Percentiles rank a stretch among this genome's conserved stretches.
phyloP scores from a whole-genome alignment of 495 filamentous ascomycete species.

The Tricharina praecox region DNA sequence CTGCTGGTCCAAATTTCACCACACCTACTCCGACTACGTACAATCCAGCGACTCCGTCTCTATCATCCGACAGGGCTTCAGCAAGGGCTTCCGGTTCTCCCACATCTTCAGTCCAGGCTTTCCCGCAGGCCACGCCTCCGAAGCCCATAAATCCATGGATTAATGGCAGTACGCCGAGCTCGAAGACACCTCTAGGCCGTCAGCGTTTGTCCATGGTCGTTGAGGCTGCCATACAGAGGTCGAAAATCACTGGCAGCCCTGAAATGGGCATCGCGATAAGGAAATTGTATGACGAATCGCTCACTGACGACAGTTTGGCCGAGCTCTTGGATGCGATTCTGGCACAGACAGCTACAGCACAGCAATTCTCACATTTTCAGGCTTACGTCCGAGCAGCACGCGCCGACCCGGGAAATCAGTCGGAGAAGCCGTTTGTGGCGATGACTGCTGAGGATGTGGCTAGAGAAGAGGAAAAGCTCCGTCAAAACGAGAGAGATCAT shows the following conservation, averaged over 20 bases:
- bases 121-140: slow-evolving; percentile 7
- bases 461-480: no score
- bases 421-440: no score
- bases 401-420: no score
- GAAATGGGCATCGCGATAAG: slow-evolving; percentile 29
- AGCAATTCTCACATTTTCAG: slow-evolving; percentile 30
- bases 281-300: slow-evolving; percentile 30
- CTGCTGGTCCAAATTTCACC: not conserved
- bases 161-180: slow-evolving; percentile 25
- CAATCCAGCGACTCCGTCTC: slow-evolving; percentile 5
- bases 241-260: slow-evolving; percentile 28
- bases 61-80: no score
- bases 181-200: slow-evolving; percentile 27
- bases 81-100: slow-evolving; percentile 15
- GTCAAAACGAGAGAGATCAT: no score
- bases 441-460: no score
- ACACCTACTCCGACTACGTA: slow-evolving; percentile 8
- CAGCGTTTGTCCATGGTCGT: slow-evolving; percentile 28
- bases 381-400: slow-evolving; percentile 29
- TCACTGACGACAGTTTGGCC: slow-evolving; percentile 26
- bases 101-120: slow-evolving; percentile 11
- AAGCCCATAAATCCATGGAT: slow-evolving; percentile 14
- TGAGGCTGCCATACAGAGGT: slow-evolving; percentile 28
- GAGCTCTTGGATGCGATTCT: slow-evolving; percentile 32
- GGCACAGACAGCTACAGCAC: slow-evolving; percentile 28